phyloP scores from a whole-genome alignment of 345 rosid species.

The Arabis hirsuta region DNA sequence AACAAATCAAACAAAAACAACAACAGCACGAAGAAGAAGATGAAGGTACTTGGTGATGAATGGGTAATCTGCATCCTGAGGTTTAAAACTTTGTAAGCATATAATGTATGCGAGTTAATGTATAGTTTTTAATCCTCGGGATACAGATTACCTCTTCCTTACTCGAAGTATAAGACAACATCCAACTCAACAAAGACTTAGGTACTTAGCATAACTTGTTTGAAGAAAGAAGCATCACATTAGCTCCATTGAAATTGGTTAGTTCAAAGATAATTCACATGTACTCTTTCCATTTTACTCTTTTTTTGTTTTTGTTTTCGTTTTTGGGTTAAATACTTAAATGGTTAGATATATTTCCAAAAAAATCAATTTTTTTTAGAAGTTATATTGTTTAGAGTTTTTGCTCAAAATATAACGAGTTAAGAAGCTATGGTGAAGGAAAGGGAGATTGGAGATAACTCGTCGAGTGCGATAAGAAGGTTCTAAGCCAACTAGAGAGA shows the following conservation, averaged over 20 bases:
- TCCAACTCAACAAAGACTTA: neutral
- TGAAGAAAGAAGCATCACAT: slow-evolving; percentile 1
- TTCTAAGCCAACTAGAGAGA: no score
- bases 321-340: no score
- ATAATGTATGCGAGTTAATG: neutral
- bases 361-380: no score
- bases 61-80: slow-evolving; percentile 48
- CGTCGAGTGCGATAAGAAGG: no score
- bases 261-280: slow-evolving; percentile 1
- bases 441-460: no score
- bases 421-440: no score
- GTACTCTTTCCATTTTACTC: neutral
- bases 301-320: neutral
- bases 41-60: slow-evolving; percentile 30
- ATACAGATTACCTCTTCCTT: slow-evolving; percentile 44
- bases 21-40: slow-evolving; percentile 7
- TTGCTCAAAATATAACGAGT: no score
- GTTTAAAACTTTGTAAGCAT: slow-evolving; percentile 31
- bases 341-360: no score
- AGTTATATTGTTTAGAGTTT: no score
- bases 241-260: slow-evolving; percentile 4
- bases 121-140: slow-evolving; percentile 42
- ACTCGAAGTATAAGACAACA: slow-evolving; percentile 6
- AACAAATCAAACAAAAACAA: slow-evolving; percentile 11
- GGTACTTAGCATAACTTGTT: slow-evolving; percentile 4